phyloP scores from a whole-genome alignment of 495 filamentous ascomycete genomes.

The Hyaloscypha bicolor region DNA sequence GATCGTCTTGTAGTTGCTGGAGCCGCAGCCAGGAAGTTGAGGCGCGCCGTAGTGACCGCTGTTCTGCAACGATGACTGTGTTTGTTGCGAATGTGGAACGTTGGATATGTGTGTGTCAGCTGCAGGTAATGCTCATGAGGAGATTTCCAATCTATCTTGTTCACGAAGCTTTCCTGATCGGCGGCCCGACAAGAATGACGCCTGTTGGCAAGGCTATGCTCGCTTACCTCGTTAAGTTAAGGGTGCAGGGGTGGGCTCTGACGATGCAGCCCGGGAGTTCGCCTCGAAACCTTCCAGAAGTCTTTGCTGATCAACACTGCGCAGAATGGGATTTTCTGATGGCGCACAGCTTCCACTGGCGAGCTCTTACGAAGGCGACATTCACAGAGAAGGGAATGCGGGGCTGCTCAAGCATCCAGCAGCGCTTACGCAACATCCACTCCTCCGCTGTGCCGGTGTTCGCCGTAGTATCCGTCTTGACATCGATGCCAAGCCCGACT shows the following conservation, averaged over 20 bases:
- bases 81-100: slow-evolving; percentile 7
- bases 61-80: slow-evolving; percentile 31
- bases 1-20: slow-evolving; percentile 14
- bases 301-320: not conserved
- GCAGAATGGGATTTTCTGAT: not conserved
- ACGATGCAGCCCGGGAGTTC: too few relatives aligned
- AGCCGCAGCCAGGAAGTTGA: slow-evolving; percentile 26
- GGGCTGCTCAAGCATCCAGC: not conserved
- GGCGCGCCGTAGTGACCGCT: slow-evolving; percentile 28
- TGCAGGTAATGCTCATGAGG: not conserved
- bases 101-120: slow-evolving; percentile 15
- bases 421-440: slow-evolving; percentile 15
- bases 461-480: slow-evolving; percentile 1
- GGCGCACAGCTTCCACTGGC: not conserved
- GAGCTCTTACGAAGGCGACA: not conserved
- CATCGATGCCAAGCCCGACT: slow-evolving; percentile 6
- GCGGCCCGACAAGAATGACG: not conserved
- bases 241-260: not conserved
- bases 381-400: not conserved
- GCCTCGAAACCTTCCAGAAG: not conserved
- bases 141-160: not conserved
- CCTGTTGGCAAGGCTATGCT: not conserved
- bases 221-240: not conserved
- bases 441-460: not conserved
- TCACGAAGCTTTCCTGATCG: not conserved